Evolutionary conservation across 2,329 filamentous ascomycete species (phyloP).

Genomic region (Microcyclospora tardicrescens): DNA sequence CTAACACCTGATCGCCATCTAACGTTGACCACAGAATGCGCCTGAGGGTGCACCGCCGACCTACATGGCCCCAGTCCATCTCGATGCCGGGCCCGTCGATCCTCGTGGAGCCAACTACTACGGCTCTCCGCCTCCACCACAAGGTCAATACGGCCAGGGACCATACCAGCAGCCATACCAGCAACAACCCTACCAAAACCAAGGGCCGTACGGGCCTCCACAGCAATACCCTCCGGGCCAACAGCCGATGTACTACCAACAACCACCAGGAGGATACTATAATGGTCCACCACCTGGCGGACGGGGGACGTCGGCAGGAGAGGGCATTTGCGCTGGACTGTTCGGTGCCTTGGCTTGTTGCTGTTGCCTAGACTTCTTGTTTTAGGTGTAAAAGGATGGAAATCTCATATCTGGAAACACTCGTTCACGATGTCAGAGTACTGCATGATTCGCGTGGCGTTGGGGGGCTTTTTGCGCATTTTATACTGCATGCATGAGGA

Average conservation of each 20-base stretch:
- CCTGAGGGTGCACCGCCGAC: neutral
- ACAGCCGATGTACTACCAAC: neutral
- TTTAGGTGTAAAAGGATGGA: neutral
- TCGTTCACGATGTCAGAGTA: neutral
- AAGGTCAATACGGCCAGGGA: neutral
- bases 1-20: neutral
- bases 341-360: neutral
- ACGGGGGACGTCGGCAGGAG: neutral
- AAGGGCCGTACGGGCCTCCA: neutral
- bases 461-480: neutral
- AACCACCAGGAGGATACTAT: neutral
- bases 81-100: neutral
- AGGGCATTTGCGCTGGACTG: neutral
- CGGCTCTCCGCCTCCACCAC: neutral
- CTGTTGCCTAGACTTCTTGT: neutral
- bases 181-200: neutral
- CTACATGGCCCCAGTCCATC: neutral
- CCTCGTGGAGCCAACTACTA: neutral
- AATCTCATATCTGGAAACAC: neutral
- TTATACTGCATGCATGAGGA: no score
- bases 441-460: neutral
- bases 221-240: neutral
- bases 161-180: neutral
- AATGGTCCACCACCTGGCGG: neutral
- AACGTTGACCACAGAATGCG: neutral